Evolutionary conservation across 305 asterid genomes (phyloP).

Genomic region (Fraxinus albicans): DNA sequence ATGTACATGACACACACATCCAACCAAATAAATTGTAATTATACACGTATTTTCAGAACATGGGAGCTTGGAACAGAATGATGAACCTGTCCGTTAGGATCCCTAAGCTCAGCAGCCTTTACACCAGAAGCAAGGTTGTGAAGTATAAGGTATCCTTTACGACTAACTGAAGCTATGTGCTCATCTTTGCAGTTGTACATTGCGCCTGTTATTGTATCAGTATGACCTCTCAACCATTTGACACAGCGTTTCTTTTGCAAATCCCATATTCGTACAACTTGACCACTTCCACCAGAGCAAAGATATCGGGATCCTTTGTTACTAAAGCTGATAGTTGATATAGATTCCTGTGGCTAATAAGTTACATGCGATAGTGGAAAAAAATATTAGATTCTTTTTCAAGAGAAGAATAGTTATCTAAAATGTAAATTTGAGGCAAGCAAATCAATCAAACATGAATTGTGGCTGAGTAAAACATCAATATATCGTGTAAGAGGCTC

Average conservation of each 20-base stretch:
- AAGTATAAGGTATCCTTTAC: conserved; percentile 90
- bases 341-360: conserved; percentile 62
- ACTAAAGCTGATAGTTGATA: conserved; percentile 91
- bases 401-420: background rate
- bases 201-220: conserved; percentile 80
- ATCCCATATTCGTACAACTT: conserved; percentile 97
- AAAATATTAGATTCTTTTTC: conserved; percentile 17
- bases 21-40: conserved; percentile 14
- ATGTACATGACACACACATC: conserved; percentile 18
- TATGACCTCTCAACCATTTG: conserved; percentile 97
- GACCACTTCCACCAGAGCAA: conserved; percentile 96
- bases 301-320: conserved; percentile 91
- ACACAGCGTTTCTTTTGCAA: conserved; percentile 89
- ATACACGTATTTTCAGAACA: conserved; percentile 21
- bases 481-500: background rate
- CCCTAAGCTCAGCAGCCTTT: conserved; percentile 87
- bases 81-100: conserved; percentile 90
- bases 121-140: conserved; percentile 98
- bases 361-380: conserved; percentile 16
- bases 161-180: conserved; percentile 94
- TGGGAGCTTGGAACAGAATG: conserved; percentile 17
- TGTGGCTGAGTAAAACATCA: background rate
- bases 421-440: background rate
- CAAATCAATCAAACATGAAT: conserved; percentile 1
- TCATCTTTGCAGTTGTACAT: conserved; percentile 98